Conservation (phyloP, 768 basidiomycete genomes). For the Phlebiopsis flavidoalba region DNA sequence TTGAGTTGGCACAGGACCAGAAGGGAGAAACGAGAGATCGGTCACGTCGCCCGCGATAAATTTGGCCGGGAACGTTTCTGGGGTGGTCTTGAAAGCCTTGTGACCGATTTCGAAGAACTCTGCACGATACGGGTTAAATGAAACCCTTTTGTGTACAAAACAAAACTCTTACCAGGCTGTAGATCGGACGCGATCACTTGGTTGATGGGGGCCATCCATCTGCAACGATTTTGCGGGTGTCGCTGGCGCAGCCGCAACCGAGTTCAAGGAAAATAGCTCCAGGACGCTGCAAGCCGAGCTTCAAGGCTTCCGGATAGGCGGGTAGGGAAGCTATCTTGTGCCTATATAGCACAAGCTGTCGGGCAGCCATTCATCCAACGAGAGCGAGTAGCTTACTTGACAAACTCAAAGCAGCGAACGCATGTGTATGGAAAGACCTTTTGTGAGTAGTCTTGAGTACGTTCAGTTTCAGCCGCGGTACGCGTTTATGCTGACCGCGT, state of each 20-base stretch:
- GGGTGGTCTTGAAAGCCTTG: conserved; percentile 46
- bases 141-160: conserved; percentile 22
- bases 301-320: conserved; percentile 20
- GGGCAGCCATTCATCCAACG: background rate
- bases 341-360: background rate
- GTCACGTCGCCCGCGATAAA: conserved; percentile 55
- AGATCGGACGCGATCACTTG: conserved; percentile 24
- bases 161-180: conserved; percentile 27
- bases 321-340: conserved; percentile 14
- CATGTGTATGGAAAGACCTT: conserved; percentile 28
- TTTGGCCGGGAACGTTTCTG: conserved; percentile 42
- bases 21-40: conserved; percentile 31
- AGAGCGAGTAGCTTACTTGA: conserved; percentile 10
- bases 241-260: conserved; percentile 38
- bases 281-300: conserved; percentile 27
- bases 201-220: conserved; percentile 35
- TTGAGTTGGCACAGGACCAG: conserved; percentile 19
- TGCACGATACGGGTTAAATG: conserved; percentile 25
- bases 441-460: background rate
- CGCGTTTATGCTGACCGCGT: background rate
- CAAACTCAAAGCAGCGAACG: conserved; percentile 23
- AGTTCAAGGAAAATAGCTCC: conserved; percentile 35
- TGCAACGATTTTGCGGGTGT: conserved; percentile 29
- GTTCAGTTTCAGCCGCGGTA: background rate
- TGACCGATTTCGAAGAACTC: conserved; percentile 60